Conservation (phyloP, 441 rosid species). For the Euphorbia corollata region DNA sequence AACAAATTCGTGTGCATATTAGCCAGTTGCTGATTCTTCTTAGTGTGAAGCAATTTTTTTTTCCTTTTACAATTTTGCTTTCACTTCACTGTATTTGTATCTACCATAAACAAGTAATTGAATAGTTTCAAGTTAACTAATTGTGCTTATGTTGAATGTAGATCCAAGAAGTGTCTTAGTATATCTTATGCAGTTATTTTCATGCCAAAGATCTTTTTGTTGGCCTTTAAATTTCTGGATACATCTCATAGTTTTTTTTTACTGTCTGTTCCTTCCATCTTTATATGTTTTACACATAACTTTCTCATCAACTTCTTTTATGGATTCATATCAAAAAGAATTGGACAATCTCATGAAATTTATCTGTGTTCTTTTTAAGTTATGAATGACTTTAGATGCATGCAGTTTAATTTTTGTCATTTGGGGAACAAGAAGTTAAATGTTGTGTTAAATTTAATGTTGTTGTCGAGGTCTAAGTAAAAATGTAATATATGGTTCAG, state of each 20-base stretch:
- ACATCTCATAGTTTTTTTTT: neutral
- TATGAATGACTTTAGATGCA: neutral
- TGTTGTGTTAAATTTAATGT: neutral
- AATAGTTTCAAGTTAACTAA: neutral
- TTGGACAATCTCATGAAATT: neutral
- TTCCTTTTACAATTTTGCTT: neutral
- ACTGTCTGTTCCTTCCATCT: neutral
- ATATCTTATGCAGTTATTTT: neutral
- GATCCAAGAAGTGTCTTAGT: too few relatives aligned
- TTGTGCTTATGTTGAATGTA: too few relatives aligned
- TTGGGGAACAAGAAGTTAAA: neutral
- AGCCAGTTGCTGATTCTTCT: neutral
- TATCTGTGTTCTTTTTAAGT: neutral
- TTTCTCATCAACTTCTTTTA: neutral
- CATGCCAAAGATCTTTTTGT: neutral
- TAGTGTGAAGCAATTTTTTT: neutral
- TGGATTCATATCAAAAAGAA: neutral
- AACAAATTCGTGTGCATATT: neutral
- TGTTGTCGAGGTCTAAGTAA: too few relatives aligned
- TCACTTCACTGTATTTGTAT: neutral
- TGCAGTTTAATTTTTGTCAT: neutral
- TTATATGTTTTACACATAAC: neutral
- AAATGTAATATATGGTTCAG: neutral
- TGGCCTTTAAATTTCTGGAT: slow-evolving; percentile 4
- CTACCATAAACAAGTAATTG: neutral